Evolutionary conservation across 2,329 filamentous ascomycete species (phyloP).

Genomic region (Leptographium radiaticola): DNA sequence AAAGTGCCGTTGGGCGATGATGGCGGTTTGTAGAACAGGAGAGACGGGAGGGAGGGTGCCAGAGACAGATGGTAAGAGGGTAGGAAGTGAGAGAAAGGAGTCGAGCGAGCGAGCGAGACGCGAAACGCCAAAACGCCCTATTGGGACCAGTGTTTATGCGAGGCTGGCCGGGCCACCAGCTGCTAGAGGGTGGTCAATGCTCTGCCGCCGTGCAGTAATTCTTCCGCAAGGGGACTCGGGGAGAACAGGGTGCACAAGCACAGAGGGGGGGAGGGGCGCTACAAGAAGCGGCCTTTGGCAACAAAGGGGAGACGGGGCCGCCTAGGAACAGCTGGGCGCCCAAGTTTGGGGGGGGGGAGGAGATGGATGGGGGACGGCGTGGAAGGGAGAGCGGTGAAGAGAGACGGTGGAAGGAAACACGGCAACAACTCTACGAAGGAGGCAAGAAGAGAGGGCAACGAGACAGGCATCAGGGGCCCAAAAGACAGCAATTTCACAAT

Average conservation of each 20-base stretch:
- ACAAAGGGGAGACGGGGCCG: background rate
- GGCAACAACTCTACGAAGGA: background rate
- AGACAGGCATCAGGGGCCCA: background rate
- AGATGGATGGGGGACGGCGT: background rate
- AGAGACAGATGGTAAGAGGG: background rate
- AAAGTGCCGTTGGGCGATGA: background rate
- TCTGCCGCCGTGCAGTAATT: background rate
- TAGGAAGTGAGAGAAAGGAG: background rate
- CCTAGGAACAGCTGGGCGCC: background rate
- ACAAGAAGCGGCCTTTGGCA: background rate
- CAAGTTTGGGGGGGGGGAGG: background rate
- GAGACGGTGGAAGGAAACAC: background rate
- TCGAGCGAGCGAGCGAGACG: slow-evolving; percentile 2
- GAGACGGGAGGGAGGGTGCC: background rate
- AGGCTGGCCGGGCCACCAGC: slow-evolving; percentile 6
- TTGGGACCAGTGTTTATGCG: slow-evolving; percentile 9
- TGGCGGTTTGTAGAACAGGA: background rate
- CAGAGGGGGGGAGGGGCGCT: background rate
- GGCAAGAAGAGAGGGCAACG: background rate
- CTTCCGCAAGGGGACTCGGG: background rate
- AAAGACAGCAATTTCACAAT: slow-evolving; percentile 3
- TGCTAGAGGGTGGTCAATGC: slow-evolving; percentile 1
- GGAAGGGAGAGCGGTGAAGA: no score
- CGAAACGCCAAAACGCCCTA: slow-evolving; percentile 9
- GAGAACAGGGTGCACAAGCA: background rate